Conservation (phyloP, 192 early-diverging fungal genomes). For the Podila epicladia region DNA sequence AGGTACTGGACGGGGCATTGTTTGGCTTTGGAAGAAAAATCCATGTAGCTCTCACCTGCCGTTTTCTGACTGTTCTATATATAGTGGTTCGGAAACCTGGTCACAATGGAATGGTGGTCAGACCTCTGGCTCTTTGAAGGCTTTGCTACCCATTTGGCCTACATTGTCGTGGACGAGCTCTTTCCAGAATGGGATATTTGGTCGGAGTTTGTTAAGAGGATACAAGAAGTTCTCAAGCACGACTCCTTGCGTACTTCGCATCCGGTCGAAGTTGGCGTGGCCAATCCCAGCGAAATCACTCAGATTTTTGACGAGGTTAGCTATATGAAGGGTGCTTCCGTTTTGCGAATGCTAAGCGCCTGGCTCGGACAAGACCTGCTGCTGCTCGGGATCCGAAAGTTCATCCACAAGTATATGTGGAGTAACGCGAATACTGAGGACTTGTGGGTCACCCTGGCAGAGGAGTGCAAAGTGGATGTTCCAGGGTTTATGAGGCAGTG, state of each 20-base stretch:
- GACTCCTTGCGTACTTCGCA: slow-evolving; percentile 84
- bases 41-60: no score
- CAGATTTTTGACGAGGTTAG: slow-evolving; percentile 91
- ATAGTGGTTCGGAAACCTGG: slow-evolving; percentile 59
- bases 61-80: no score
- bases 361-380: slow-evolving; percentile 62
- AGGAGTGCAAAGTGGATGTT: slow-evolving; percentile 71
- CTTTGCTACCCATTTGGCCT: slow-evolving; percentile 56
- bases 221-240: slow-evolving; percentile 74
- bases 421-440: slow-evolving; percentile 77
- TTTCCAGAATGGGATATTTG: slow-evolving; percentile 85
- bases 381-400: slow-evolving; percentile 60
- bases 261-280: slow-evolving; percentile 83
- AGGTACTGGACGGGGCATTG: slow-evolving; percentile 18
- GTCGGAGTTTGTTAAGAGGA: slow-evolving; percentile 73
- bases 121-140: slow-evolving; percentile 62
- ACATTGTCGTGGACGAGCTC: slow-evolving; percentile 73
- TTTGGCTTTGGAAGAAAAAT: no score
- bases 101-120: slow-evolving; percentile 61
- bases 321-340: slow-evolving; percentile 84
- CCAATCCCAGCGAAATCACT: slow-evolving; percentile 73
- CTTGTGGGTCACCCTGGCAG: slow-evolving; percentile 75
- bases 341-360: slow-evolving; percentile 83
- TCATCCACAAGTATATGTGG: slow-evolving; percentile 75
- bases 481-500: slow-evolving; percentile 76